phyloP scores from a whole-genome alignment of 2,329 filamentous ascomycete genomes.

The Xenoacremonium recifei region DNA sequence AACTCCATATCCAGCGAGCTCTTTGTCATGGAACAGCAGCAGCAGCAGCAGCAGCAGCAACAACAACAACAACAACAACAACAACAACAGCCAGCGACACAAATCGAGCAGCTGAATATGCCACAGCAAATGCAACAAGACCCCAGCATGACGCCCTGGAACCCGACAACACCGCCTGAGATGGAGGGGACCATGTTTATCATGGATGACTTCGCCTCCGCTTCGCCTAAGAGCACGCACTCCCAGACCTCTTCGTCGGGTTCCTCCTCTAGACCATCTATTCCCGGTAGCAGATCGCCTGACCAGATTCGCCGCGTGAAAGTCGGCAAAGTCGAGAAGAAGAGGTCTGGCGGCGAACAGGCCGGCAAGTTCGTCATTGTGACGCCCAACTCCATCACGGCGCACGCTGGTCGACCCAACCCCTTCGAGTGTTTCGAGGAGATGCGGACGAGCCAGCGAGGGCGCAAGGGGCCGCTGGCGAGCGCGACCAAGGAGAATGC shows the following conservation, averaged over 20 bases:
- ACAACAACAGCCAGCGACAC: no score
- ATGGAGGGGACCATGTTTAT: constrained; percentile 33
- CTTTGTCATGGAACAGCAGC: constrained; percentile 28
- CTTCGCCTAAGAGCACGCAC: constrained; percentile 29
- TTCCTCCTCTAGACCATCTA: constrained; percentile 18
- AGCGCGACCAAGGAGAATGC: constrained; percentile 55
- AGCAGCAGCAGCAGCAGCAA: no score
- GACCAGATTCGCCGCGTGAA: constrained; percentile 43
- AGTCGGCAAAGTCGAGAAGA: constrained; percentile 45
- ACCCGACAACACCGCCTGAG: constrained; percentile 32
- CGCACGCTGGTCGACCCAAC: constrained; percentile 49
- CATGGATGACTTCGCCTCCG: constrained; percentile 38
- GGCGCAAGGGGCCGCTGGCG: constrained; percentile 55
- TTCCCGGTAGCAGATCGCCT: constrained; percentile 24
- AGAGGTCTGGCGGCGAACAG: constrained; percentile 35
- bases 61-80: no score
- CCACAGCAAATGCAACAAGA: constrained; percentile 35
- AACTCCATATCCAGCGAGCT: constrained; percentile 30
- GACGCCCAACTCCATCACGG: constrained; percentile 52
- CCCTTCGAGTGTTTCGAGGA: constrained; percentile 56
- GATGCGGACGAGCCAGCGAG: constrained; percentile 51
- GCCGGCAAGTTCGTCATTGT: constrained; percentile 54
- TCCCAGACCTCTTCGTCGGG: constrained; percentile 31
- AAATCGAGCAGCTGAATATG: constrained; percentile 35
- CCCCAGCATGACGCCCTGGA: constrained; percentile 42